phyloP scores from a whole-genome alignment of 305 asterid genomes.

The Solanum hybrid region DNA sequence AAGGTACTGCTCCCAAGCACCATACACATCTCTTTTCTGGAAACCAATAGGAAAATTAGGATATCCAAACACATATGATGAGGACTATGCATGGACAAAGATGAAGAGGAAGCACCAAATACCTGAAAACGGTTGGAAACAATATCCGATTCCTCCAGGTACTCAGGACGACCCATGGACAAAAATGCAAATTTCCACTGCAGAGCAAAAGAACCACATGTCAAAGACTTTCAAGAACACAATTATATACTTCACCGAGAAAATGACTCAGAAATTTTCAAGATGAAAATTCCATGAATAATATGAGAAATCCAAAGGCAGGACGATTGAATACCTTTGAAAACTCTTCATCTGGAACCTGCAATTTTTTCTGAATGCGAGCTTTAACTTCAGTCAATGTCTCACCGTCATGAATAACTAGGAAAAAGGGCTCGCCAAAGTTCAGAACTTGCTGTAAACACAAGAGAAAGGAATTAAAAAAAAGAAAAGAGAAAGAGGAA shows the following conservation, averaged over 20 bases:
- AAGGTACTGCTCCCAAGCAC: slow-evolving; percentile 28
- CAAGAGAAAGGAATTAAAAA: not conserved
- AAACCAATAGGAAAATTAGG: not conserved
- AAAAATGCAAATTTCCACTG: slow-evolving; percentile 31
- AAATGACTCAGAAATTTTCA: not conserved
- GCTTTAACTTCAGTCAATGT: slow-evolving; percentile 50
- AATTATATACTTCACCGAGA: not conserved
- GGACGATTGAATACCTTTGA: slow-evolving; percentile 31
- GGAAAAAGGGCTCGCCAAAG: slow-evolving; percentile 68
- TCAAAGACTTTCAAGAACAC: not conserved
- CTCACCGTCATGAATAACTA: slow-evolving; percentile 63
- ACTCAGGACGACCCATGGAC: slow-evolving; percentile 20
- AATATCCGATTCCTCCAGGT: slow-evolving; percentile 11
- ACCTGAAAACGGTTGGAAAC: slow-evolving; percentile 19
- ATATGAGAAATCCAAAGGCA: not conserved
- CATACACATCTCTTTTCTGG: slow-evolving; percentile 23
- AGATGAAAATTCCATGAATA: not conserved
- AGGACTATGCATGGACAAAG: not conserved
- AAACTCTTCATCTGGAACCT: slow-evolving; percentile 60
- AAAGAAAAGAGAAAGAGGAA: not conserved
- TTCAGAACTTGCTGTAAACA: slow-evolving; percentile 50
- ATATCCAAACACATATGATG: not conserved
- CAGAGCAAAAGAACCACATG: not conserved
- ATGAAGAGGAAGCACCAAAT: not conserved
- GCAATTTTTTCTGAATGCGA: slow-evolving; percentile 62